Conservation (phyloP, 331 rosid genomes). For the Telfairia occidentalis region DNA sequence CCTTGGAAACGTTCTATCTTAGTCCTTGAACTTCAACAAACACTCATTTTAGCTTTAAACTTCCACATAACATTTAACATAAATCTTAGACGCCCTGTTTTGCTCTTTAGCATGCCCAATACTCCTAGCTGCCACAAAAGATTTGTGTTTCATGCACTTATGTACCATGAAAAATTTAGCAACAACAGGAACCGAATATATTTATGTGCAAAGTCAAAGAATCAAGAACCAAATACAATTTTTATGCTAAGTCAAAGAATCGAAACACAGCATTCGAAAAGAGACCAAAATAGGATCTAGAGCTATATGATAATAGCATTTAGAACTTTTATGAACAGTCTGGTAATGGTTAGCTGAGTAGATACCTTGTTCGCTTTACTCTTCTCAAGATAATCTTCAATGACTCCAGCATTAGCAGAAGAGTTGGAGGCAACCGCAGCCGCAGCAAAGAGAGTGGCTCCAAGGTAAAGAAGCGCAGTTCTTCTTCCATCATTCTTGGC, state of each 20-base stretch:
- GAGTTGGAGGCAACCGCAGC: slow-evolving; percentile 42
- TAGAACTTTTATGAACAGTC: neutral
- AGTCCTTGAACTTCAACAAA: neutral
- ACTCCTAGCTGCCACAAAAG: neutral
- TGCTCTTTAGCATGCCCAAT: neutral
- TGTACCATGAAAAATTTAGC: neutral
- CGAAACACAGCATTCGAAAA: neutral
- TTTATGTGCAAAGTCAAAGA: neutral
- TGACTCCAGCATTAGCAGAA: slow-evolving; percentile 68
- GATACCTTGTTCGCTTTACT: slow-evolving; percentile 88
- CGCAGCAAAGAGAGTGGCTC: slow-evolving; percentile 55
- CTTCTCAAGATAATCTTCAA: slow-evolving; percentile 78
- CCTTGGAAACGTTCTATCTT: neutral
- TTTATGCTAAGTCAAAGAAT: neutral
- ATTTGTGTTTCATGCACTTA: neutral
- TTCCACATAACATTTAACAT: neutral
- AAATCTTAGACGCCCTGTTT: neutral
- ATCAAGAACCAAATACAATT: neutral
- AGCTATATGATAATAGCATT: neutral
- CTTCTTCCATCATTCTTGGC: slow-evolving; percentile 48
- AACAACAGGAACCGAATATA: neutral
- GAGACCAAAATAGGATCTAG: neutral
- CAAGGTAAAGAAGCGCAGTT: slow-evolving; percentile 47
- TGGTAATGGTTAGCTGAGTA: neutral
- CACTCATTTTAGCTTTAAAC: neutral